A percentile compares a stretch with the other conserved stretches of the same genome.
These are phyloP conservation scores for Hemileccinum impolitum DNA, from an alignment of 768 basidiomycete genomes.

Conservation along the genomic window DNA sequence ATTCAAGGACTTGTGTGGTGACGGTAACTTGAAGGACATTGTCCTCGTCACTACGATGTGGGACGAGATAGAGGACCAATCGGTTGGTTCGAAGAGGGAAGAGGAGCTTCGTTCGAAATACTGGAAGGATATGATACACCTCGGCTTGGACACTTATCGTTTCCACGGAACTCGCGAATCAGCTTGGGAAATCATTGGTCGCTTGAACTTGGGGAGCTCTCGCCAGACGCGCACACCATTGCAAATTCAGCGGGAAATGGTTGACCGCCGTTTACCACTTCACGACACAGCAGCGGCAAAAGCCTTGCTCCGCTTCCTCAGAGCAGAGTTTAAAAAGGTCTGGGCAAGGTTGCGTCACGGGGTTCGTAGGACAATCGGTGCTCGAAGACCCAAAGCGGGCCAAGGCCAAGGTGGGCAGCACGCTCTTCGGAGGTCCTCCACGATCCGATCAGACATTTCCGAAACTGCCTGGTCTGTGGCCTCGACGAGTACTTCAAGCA, in stretches of 20 bases:
- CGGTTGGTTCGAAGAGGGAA: conserved; percentile 10
- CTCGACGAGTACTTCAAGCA: background rate
- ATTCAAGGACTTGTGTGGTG: conserved; percentile 13
- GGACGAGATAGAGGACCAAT: conserved; percentile 7
- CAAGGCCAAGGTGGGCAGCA: no score
- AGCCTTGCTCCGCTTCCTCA: conserved; percentile 9
- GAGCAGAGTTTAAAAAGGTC: conserved; percentile 3
- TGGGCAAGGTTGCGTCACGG: conserved; percentile 3
- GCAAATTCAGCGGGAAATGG: conserved; percentile 18
- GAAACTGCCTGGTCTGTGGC: background rate
- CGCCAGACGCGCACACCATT: background rate
- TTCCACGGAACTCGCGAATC: conserved; percentile 9
- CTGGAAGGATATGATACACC: conserved; percentile 14
- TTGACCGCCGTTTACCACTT: conserved; percentile 5
- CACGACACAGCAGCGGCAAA: conserved; percentile 15
- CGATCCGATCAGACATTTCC: background rate
- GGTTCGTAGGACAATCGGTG: background rate
- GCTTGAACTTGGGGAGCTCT: background rate
- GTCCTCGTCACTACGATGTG: conserved; percentile 22
- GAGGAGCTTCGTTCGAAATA: conserved; percentile 7
- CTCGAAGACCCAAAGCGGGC: background rate
- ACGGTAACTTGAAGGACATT: conserved; percentile 9
- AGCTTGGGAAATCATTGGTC: conserved; percentile 11
- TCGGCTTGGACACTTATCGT: conserved; percentile 10
- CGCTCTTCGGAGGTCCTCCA: background rate